These are phyloP conservation scores for Globisporangium sylvaticum DNA, from an alignment of 352 stramenopile genomes.

Conservation along the genomic window DNA sequence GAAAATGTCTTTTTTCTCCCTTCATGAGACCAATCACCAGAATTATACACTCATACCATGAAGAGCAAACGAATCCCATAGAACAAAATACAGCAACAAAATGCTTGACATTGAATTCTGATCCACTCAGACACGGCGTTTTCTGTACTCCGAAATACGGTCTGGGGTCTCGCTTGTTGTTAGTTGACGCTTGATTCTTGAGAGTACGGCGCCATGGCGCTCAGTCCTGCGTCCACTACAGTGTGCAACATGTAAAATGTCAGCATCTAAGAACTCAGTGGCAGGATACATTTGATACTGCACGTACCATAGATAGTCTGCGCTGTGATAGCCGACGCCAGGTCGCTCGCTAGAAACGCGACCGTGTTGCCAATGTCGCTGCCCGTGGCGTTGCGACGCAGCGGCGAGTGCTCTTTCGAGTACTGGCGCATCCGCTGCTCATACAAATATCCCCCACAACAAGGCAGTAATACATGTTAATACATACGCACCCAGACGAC, in stretches of 20 bases:
- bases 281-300: not conserved
- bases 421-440: slow-evolving; percentile 77
- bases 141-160: not conserved
- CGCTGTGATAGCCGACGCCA: slow-evolving; percentile 75
- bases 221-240: slow-evolving; percentile 74
- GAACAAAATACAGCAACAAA: not conserved
- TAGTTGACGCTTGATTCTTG: slow-evolving; percentile 13
- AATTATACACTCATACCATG: not conserved
- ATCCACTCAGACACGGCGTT: not conserved
- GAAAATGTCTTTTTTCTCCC: not conserved
- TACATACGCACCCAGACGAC: not conserved
- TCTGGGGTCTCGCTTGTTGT: not conserved
- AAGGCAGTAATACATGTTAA: not conserved
- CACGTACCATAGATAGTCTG: slow-evolving; percentile 86
- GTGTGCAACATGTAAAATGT: not conserved
- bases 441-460: slow-evolving; percentile 1
- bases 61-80: not conserved
- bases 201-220: slow-evolving; percentile 41
- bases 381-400: slow-evolving; percentile 67
- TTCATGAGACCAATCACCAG: not conserved
- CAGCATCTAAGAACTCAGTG: not conserved
- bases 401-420: slow-evolving; percentile 51
- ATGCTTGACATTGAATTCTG: not conserved
- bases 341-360: slow-evolving; percentile 75
- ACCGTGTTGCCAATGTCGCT: slow-evolving; percentile 78